These are phyloP conservation scores for Bacidia rubella DNA, from an alignment of 495 filamentous ascomycete species.

Conservation along the genomic window DNA sequence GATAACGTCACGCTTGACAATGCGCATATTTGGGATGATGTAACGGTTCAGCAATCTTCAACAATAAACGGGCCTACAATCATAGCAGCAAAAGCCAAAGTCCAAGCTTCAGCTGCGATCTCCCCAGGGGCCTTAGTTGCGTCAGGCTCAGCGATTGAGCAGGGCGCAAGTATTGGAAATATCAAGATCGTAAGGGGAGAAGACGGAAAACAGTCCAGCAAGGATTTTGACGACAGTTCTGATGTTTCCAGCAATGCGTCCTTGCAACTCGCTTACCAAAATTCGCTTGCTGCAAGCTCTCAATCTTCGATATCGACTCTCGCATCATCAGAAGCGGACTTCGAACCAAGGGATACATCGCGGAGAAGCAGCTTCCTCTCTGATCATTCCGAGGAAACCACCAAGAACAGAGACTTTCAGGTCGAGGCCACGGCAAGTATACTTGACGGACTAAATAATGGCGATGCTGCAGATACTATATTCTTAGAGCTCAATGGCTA, in stretches of 20 bases:
- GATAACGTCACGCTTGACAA: slow-evolving; percentile 63
- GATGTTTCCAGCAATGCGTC: slow-evolving; percentile 35
- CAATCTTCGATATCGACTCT: slow-evolving; percentile 67
- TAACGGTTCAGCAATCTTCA: slow-evolving; percentile 53
- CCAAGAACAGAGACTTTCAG: slow-evolving; percentile 60
- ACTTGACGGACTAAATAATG: slow-evolving; percentile 62
- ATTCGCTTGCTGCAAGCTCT: slow-evolving; percentile 54
- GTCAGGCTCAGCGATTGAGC: slow-evolving; percentile 58
- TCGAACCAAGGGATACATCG: slow-evolving; percentile 23
- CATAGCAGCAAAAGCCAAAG: slow-evolving; percentile 51
- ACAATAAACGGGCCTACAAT: slow-evolving; percentile 58
- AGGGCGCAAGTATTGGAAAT: slow-evolving; percentile 35
- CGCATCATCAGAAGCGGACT: slow-evolving; percentile 35
- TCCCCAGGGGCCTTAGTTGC: slow-evolving; percentile 66
- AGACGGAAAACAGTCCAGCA: slow-evolving; percentile 35
- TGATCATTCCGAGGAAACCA: slow-evolving; percentile 44
- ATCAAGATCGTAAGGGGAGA: slow-evolving; percentile 43
- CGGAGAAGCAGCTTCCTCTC: slow-evolving; percentile 40
- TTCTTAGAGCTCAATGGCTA: slow-evolving; percentile 82
- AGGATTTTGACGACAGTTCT: slow-evolving; percentile 38
- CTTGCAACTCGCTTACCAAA: slow-evolving; percentile 51
- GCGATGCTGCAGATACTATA: slow-evolving; percentile 67
- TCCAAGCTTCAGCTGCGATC: slow-evolving; percentile 59
- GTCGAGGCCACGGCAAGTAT: slow-evolving; percentile 74
- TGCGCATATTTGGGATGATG: slow-evolving; percentile 85